Percentiles rank a stretch among this genome's conserved stretches.
Conservation (phyloP, 108 stramenopile genomes). For the Conticribra guillardii region DNA sequence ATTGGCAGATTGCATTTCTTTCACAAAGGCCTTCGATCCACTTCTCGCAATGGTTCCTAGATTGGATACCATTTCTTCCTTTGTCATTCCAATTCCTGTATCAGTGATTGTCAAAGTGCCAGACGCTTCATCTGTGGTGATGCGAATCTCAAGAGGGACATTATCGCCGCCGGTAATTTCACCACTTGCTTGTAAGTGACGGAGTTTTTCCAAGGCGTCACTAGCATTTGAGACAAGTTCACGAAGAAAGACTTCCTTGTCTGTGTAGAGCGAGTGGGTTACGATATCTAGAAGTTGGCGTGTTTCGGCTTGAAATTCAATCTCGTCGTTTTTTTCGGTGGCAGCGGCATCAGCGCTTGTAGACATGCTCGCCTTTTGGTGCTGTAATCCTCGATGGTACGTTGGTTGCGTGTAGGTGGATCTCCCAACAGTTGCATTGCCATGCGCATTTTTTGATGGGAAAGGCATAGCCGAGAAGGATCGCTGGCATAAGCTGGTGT, state of each 20-base stretch:
- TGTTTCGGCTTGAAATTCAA: constrained; percentile 96
- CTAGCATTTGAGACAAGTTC: constrained; percentile 97
- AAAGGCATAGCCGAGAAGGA: too few relatives aligned
- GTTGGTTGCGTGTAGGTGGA: too few relatives aligned
- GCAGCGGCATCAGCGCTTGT: too few relatives aligned
- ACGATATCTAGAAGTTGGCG: constrained; percentile 89
- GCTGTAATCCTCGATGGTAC: too few relatives aligned
- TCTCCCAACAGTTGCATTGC: too few relatives aligned
- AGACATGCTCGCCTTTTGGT: too few relatives aligned
- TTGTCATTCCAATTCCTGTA: constrained; percentile 96
- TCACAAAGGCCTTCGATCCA: constrained; percentile 94
- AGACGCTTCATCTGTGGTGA: constrained; percentile 84
- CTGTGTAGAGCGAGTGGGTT: constrained; percentile 98
- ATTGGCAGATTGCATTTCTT: constrained; percentile 76
- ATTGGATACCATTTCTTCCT: constrained; percentile 88
- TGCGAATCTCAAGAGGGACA: constrained; percentile 78
- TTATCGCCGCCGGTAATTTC: constrained; percentile 33
- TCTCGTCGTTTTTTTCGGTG: constrained; percentile 35
- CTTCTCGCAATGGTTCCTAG: constrained; percentile 97
- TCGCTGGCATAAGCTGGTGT: too few relatives aligned
- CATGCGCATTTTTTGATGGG: too few relatives aligned
- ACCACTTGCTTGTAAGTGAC: constrained; percentile 81
- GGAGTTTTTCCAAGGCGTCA: constrained; percentile 96
- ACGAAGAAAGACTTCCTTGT: constrained; percentile 98
- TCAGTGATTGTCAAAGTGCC: constrained; percentile 93